A percentile compares a stretch with the other conserved stretches of the same genome.
phyloP scores from a whole-genome alignment of 768 basidiomycete species.

The Hemileccinum impolitum region DNA sequence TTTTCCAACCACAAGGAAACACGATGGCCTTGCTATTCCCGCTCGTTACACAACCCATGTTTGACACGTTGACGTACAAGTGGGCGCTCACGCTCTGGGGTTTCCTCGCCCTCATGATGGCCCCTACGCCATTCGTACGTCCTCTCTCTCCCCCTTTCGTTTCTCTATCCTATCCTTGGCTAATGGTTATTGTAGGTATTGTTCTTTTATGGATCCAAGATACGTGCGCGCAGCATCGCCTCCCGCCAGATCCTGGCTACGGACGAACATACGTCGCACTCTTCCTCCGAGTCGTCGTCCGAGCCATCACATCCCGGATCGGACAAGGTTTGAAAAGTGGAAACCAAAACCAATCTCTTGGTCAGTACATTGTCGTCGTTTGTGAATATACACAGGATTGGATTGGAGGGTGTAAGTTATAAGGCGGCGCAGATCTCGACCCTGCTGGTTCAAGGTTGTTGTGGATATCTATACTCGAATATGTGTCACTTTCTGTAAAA shows the following conservation, averaged over 20 bases:
- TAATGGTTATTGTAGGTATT: constrained; percentile 16
- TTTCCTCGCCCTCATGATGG: constrained; percentile 40
- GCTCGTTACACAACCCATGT: constrained; percentile 48
- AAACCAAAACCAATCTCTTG: background rate
- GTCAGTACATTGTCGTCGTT: background rate
- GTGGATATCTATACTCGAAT: background rate
- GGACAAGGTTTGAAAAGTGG: constrained; percentile 12
- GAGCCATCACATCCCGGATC: background rate
- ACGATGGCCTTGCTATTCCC: constrained; percentile 43
- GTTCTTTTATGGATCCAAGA: constrained; percentile 31
- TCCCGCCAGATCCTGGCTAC: constrained; percentile 18
- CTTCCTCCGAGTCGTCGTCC: background rate
- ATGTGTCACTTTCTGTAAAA: no score
- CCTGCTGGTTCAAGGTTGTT: constrained; percentile 1
- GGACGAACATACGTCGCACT: constrained; percentile 3
- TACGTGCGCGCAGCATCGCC: constrained; percentile 29
- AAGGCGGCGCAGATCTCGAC: background rate
- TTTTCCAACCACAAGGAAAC: constrained; percentile 31
- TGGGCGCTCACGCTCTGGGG: constrained; percentile 48
- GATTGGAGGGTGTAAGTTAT: background rate
- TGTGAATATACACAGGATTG: background rate
- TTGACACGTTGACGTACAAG: constrained; percentile 42
- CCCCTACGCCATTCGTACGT: constrained; percentile 43
- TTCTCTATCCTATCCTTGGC: no score
- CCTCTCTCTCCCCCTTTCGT: background rate